Conservation (phyloP, 2,329 filamentous ascomycete species). For the Graphiopsis chlorocephala region DNA sequence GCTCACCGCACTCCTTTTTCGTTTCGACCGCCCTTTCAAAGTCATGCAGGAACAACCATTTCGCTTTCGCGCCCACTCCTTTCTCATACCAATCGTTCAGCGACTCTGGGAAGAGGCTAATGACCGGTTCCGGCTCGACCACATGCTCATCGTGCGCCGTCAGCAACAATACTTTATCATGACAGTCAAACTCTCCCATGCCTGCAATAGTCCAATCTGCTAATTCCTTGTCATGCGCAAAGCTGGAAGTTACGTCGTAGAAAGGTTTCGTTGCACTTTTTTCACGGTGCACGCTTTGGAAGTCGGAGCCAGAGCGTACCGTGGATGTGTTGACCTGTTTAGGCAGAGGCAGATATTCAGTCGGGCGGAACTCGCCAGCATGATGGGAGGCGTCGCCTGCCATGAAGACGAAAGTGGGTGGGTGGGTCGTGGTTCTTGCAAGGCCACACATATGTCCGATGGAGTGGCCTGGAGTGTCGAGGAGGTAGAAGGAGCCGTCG, state of each 20-base stretch:
- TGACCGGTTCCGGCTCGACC: constrained; percentile 26
- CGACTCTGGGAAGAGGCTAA: constrained; percentile 42
- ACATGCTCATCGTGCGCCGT: constrained; percentile 34
- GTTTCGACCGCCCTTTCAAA: constrained; percentile 44
- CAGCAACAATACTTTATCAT: constrained; percentile 32
- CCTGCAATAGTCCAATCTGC: constrained; percentile 34
- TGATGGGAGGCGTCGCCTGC: constrained; percentile 47
- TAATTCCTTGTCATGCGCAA: constrained; percentile 36
- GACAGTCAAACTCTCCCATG: constrained; percentile 33
- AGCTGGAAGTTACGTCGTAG: constrained; percentile 34
- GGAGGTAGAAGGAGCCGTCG: constrained; percentile 56
- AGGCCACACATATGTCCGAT: constrained; percentile 52
- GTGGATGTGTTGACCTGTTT: constrained; percentile 38
- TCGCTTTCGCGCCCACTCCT: constrained; percentile 28
- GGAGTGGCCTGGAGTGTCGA: constrained; percentile 54
- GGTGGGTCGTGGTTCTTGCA: constrained; percentile 40
- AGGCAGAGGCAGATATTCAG: constrained; percentile 41
- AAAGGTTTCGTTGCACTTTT: constrained; percentile 34
- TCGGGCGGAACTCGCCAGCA: constrained; percentile 41
- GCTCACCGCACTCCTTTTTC: constrained; percentile 25
- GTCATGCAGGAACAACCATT: constrained; percentile 49
- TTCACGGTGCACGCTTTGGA: constrained; percentile 41
- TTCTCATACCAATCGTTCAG: constrained; percentile 33
- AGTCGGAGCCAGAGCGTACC: constrained; percentile 33
- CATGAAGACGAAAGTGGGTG: constrained; percentile 49